Base-by-base conservation (phyloP, 352 stramenopile genomes). In the Phytophthora ramorum region DNA sequence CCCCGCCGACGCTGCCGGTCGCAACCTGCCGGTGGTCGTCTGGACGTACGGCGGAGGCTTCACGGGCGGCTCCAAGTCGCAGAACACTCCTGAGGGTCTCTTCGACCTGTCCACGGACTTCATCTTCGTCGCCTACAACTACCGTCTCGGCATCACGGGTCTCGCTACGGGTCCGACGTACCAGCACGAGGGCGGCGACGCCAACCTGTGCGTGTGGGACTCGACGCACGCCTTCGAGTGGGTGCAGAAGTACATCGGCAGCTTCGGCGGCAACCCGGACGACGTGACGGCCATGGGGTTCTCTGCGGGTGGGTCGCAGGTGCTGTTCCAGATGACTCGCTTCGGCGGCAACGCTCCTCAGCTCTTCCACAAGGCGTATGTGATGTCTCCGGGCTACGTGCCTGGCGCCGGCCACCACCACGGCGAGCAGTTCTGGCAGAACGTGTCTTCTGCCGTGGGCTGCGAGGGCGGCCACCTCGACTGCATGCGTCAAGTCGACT, bases 41-140 rank as follows among this genome's bases (percentile, higher is more conserved):
- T 80, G 59, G 57, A 70, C 56, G 3, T 70, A 77, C 34, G 73
- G 73, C 32, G 73, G 73, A 14, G 35, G 56, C 24, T 75, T 71
- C 44, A 58, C 52, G 30, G 50, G 30, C 19, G 72, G 72, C 17
- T 63, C 59, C 49, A 70, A 74, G 37, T 46, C 45, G 5, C 12
- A 53, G 4, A 59, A 54, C 47, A 74, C 66, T 0, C 66, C 66
- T 5, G 55, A 74, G 17, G 66, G 66, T 0, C 55, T 70, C 12
- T 74, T 74, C 6, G 49, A 62, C 10, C 38, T 75, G 9, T 63
- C 46, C 26, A 60, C 67, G 8, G 50, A 81, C 55, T 73, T 81
- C 10, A 35, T 81, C 22, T 73, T 66, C 65, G 69, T 81, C 1
- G 57, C 57, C 7, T 76, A 70, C 69, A 81, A 81, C 61, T 81